Conservation (phyloP, 805 yeast genomes). For the Peterozyma toletana region DNA sequence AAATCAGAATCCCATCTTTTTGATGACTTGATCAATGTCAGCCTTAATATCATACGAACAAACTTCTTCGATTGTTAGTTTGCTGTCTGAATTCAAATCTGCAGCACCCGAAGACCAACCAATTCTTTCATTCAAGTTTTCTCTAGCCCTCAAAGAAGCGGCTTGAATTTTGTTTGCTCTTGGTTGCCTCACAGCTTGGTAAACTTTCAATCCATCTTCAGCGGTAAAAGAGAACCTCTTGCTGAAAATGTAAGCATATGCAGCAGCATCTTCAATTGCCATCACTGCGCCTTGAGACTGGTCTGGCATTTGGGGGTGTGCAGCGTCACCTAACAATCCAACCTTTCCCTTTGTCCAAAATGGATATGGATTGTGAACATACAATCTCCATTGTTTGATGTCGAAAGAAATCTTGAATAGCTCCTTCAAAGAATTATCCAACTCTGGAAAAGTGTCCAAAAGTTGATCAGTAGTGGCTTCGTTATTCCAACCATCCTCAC, state of each 20-base stretch:
- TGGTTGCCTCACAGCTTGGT: constrained; percentile 19
- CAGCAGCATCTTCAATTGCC: constrained; percentile 15
- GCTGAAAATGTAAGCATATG: constrained; percentile 20
- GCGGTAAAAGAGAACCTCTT: constrained; percentile 17
- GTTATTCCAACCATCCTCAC: constrained; percentile 16
- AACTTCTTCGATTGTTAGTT: constrained; percentile 23
- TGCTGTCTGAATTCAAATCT: constrained; percentile 11
- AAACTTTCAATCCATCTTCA: constrained; percentile 17
- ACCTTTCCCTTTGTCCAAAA: constrained; percentile 20
- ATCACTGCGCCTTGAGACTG: constrained; percentile 14
- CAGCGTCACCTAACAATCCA: constrained; percentile 26
- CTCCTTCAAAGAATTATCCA: constrained; percentile 15
- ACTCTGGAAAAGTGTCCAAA: constrained; percentile 12
- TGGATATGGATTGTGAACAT: constrained; percentile 18
- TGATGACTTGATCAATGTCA: no score
- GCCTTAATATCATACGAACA: constrained; percentile 7
- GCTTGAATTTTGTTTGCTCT: constrained; percentile 23
- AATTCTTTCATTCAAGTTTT: constrained; percentile 23
- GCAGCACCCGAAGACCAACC: constrained; percentile 19
- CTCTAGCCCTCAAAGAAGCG: constrained; percentile 24
- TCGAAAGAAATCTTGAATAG: constrained; percentile 19
- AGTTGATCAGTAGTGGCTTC: constrained; percentile 15
- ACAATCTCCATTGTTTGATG: constrained; percentile 21
- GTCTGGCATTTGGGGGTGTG: constrained; percentile 24
- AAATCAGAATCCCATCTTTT: no score